phyloP scores from a whole-genome alignment of 2,329 filamentous ascomycete species.

The Ilyonectria mors-panacis region DNA sequence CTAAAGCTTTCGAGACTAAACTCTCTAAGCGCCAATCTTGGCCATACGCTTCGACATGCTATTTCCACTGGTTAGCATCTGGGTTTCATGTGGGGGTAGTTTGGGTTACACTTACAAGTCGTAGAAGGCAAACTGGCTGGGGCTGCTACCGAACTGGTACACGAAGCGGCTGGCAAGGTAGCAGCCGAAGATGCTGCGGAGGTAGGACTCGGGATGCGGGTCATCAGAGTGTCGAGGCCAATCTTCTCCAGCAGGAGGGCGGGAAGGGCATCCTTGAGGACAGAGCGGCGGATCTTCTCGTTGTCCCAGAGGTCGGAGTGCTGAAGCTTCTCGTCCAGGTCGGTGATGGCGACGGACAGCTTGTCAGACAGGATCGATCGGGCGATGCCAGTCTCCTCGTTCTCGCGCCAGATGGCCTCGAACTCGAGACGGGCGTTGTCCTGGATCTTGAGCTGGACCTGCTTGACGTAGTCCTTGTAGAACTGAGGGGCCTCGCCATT shows the following conservation, averaged over 20 bases:
- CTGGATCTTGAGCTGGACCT: conserved; percentile 92
- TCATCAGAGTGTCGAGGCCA: conserved; percentile 88
- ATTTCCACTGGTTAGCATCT: conserved; percentile 50
- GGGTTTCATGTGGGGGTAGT: not conserved
- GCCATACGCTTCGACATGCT: conserved; percentile 78
- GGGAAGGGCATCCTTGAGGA: conserved; percentile 89
- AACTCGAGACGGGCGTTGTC: conserved; percentile 95
- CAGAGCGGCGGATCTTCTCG: conserved; percentile 80
- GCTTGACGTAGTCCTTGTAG: conserved; percentile 92
- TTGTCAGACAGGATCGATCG: conserved; percentile 93
- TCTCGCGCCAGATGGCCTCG: conserved; percentile 97
- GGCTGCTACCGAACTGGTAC: conserved; percentile 92
- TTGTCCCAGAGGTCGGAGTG: conserved; percentile 93
- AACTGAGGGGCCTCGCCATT: conserved; percentile 85
- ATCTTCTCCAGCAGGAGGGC: conserved; percentile 89
- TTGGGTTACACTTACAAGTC: conserved; percentile 81
- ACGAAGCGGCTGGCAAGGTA: conserved; percentile 96
- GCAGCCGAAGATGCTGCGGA: conserved; percentile 95
- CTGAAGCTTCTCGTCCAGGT: conserved; percentile 95
- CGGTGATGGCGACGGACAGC: conserved; percentile 93
- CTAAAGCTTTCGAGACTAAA: conserved; percentile 29
- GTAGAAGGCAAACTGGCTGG: conserved; percentile 98
- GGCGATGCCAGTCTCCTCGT: conserved; percentile 83
- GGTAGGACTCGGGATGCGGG: conserved; percentile 90
- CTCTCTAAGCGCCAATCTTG: conserved; percentile 53